Evolutionary conservation across 1,139 yeast genomes (phyloP).

Genomic region (Yamadazyma sp.): DNA sequence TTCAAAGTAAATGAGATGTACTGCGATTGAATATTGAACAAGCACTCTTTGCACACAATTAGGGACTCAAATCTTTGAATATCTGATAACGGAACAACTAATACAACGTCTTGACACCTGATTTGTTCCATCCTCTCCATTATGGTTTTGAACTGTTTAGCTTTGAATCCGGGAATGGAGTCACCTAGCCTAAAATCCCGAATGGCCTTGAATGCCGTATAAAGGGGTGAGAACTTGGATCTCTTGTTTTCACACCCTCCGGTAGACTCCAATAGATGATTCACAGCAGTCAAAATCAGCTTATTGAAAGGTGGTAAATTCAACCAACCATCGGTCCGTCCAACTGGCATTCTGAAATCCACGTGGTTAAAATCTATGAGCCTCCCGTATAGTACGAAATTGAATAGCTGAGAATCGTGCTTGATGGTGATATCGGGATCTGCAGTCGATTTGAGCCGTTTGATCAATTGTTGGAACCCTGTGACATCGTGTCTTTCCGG

Average conservation of each 20-base stretch:
- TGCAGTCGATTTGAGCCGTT: background rate
- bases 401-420: slow-evolving; percentile 9
- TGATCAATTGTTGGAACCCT: background rate
- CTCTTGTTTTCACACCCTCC: background rate
- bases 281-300: slow-evolving; percentile 3
- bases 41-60: slow-evolving; percentile 13
- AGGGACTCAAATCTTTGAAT: slow-evolving; percentile 1
- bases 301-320: slow-evolving; percentile 11
- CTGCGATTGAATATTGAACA: slow-evolving; percentile 8
- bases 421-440: too few relatives aligned
- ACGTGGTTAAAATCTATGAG: slow-evolving; percentile 36
- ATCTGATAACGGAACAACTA: background rate
- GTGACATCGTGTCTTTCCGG: background rate
- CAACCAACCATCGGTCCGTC: slow-evolving; percentile 43
- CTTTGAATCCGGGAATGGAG: background rate
- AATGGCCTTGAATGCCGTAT: background rate
- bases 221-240: background rate
- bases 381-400: slow-evolving; percentile 25
- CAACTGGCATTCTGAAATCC: slow-evolving; percentile 33
- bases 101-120: background rate
- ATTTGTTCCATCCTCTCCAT: background rate
- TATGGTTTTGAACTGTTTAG: background rate
- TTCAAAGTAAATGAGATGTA: slow-evolving; percentile 7
- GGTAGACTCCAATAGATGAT: background rate
- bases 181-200: background rate